Evolutionary conservation across 1,284 basidiomycete species (phyloP).

Genomic region (Puccinia triticina): DNA sequence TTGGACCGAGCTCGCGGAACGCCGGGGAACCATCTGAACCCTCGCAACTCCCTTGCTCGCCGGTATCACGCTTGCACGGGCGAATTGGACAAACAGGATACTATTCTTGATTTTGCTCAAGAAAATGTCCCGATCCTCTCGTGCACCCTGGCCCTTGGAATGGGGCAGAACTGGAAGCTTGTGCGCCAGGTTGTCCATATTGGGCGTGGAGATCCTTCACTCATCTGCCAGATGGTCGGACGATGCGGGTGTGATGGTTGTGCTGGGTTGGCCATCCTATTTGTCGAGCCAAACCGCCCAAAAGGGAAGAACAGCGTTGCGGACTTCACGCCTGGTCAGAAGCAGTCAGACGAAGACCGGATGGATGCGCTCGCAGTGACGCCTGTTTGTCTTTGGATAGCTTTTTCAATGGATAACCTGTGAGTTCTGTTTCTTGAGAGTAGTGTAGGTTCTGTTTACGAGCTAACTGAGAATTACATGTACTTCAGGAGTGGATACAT

Average conservation of each 20-base stretch:
- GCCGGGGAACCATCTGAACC: neutral
- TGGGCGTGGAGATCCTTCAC: too few relatives aligned
- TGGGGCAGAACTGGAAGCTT: too few relatives aligned
- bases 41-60: neutral
- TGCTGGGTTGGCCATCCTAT: constrained; percentile 1
- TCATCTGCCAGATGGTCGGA: too few relatives aligned
- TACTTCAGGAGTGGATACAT: constrained; percentile 6
- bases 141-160: too few relatives aligned
- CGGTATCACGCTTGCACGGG: constrained; percentile 4
- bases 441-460: neutral
- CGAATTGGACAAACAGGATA: neutral
- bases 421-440: neutral
- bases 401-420: constrained; percentile 19
- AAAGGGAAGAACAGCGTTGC: constrained; percentile 21
- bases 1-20: neutral
- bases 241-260: neutral
- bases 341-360: too few relatives aligned
- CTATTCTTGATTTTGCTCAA: neutral
- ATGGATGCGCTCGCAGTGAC: too few relatives aligned
- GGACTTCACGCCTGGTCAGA: too few relatives aligned
- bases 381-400: too few relatives aligned
- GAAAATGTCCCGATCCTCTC: neutral
- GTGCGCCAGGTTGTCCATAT: too few relatives aligned
- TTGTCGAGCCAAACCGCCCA: neutral
- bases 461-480: neutral